Percentiles rank a stretch among this genome's conserved stretches.
These are phyloP conservation scores for Boletus rubropictus DNA, from an alignment of 768 basidiomycete genomes.

Conservation along the genomic window DNA sequence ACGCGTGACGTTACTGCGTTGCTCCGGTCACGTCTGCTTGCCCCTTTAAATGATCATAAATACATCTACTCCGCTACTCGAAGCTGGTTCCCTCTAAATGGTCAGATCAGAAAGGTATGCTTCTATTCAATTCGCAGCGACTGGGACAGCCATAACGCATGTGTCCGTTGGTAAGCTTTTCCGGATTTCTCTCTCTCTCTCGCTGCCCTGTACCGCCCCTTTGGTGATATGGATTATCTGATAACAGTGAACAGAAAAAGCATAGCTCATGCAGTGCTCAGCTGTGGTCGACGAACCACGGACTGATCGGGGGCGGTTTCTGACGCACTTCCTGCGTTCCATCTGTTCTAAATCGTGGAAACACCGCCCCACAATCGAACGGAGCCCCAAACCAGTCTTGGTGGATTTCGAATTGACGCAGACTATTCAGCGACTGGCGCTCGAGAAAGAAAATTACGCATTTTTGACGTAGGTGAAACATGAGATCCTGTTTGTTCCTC, in stretches of 20 bases:
- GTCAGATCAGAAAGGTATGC: too few species aligned
- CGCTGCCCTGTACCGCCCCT: conserved; percentile 7
- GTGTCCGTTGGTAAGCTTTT: conserved; percentile 2
- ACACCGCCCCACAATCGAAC: conserved; percentile 21
- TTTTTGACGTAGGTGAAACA: conserved; percentile 4
- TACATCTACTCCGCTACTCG: too few species aligned
- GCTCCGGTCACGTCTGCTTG: too few species aligned
- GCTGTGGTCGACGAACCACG: conserved; percentile 25
- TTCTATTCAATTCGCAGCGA: conserved; percentile 8
- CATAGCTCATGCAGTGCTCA: conserved; percentile 14
- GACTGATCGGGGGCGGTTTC: conserved; percentile 26
- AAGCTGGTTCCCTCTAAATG: too few species aligned
- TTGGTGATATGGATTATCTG: conserved; percentile 14
- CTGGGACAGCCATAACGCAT: not conserved
- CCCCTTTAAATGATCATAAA: too few species aligned
- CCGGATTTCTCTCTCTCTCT: conserved; percentile 1
- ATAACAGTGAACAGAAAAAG: conserved; percentile 6
- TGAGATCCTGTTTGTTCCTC: conserved; percentile 8
- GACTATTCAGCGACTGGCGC: conserved; percentile 16
- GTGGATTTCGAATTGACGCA: conserved; percentile 6
- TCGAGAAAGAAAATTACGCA: not conserved
- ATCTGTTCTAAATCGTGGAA: conserved; percentile 16
- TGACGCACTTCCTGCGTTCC: conserved; percentile 13
- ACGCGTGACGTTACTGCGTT: conserved; percentile 11
- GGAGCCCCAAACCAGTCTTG: conserved; percentile 6